These are phyloP conservation scores for Nematodospora valgi DNA, from an alignment of 805 yeast species.

Conservation along the genomic window DNA sequence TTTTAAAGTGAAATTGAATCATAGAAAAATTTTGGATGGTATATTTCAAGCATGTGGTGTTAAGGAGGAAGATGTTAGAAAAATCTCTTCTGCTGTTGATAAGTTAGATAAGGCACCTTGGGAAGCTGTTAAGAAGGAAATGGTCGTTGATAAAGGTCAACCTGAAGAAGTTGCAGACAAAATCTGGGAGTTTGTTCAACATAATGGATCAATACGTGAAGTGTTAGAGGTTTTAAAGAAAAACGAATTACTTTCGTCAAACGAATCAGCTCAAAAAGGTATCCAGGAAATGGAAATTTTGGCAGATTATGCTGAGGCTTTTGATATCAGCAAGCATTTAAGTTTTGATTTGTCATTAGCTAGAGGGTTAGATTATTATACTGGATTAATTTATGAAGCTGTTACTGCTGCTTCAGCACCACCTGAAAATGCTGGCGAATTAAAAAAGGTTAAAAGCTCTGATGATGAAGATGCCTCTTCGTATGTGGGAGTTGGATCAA, in stretches of 20 bases:
- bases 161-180: slow-evolving; percentile 87
- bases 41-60: slow-evolving; percentile 95
- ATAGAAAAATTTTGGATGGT: slow-evolving; percentile 94
- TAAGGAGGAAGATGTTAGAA: slow-evolving; percentile 88
- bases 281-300: slow-evolving; percentile 73
- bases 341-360: slow-evolving; percentile 94
- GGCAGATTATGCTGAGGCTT: slow-evolving; percentile 78
- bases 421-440: slow-evolving; percentile 71
- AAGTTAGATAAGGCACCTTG: slow-evolving; percentile 94
- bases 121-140: slow-evolving; percentile 90
- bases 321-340: slow-evolving; percentile 61
- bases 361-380: slow-evolving; percentile 95
- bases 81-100: slow-evolving; percentile 92
- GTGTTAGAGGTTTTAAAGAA: slow-evolving; percentile 51
- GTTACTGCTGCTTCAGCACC: slow-evolving; percentile 97
- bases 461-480: slow-evolving; percentile 92
- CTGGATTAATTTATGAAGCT: slow-evolving; percentile 95
- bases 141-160: slow-evolving; percentile 87
- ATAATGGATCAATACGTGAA: slow-evolving; percentile 71
- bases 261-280: slow-evolving; percentile 77
- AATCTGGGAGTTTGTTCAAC: slow-evolving; percentile 88
- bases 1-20: slow-evolving; percentile 89
- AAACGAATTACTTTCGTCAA: slow-evolving; percentile 57
- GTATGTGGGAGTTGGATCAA: slow-evolving; percentile 96
- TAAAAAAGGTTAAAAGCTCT: slow-evolving; percentile 35